phyloP scores from a whole-genome alignment of 805 yeast species.

The Nakazawaea wyomingensis region DNA sequence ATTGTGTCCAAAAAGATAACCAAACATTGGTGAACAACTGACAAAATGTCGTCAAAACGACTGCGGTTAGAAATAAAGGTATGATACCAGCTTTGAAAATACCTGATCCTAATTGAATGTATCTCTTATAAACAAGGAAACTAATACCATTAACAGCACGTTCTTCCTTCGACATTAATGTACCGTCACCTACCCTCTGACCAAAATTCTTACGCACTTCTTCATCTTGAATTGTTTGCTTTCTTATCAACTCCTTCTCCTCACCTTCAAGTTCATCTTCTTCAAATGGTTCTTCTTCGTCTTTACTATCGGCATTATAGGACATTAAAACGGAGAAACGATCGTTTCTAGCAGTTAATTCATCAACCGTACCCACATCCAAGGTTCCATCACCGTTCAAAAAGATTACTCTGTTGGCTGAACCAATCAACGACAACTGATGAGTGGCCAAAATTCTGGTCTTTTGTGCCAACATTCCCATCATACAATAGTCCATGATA shows the following conservation, averaged over 20 bases:
- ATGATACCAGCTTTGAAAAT: constrained; percentile 27
- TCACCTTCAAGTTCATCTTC: constrained; percentile 22
- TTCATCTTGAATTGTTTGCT: constrained; percentile 16
- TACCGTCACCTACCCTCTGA: constrained; percentile 25
- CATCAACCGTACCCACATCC: constrained; percentile 55
- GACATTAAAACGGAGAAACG: constrained; percentile 36
- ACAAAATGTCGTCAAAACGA: constrained; percentile 40
- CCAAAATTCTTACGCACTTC: constrained; percentile 16
- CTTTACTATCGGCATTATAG: constrained; percentile 25
- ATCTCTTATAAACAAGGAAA: constrained; percentile 42
- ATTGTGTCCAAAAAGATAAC: constrained; percentile 77
- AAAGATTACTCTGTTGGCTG: constrained; percentile 67
- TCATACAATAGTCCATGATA: constrained; percentile 54
- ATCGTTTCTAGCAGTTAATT: constrained; percentile 36
- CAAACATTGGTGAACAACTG: constrained; percentile 63
- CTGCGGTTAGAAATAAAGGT: constrained; percentile 22
- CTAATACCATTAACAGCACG: constrained; percentile 53
- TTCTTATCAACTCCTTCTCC: constrained; percentile 20
- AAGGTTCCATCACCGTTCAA: constrained; percentile 60
- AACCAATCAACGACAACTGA: constrained; percentile 64
- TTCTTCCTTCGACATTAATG: constrained; percentile 45
- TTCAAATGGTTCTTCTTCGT: constrained; percentile 24
- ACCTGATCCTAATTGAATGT: constrained; percentile 54
- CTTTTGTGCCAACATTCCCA: constrained; percentile 48
- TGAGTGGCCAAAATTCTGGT: constrained; percentile 83